Evolutionary conservation across 2,329 filamentous ascomycete species (phyloP).

Genomic region (Penicillium sp.): DNA sequence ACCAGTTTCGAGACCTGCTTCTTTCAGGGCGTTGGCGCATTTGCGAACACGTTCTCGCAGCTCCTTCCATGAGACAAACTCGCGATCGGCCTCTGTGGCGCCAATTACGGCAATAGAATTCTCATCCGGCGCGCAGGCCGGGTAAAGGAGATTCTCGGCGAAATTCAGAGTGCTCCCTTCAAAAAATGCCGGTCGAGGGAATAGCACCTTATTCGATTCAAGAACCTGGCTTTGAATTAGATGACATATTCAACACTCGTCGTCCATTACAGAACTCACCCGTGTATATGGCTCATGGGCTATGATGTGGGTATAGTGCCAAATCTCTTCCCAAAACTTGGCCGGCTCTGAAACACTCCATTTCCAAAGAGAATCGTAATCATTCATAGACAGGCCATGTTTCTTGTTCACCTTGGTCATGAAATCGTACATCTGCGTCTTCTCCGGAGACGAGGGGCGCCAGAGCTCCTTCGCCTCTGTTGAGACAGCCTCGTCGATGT

Average conservation of each 20-base stretch:
- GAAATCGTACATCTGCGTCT: constrained; percentile 71
- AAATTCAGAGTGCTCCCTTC: constrained; percentile 79
- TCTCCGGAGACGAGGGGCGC: constrained; percentile 65
- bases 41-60: constrained; percentile 73
- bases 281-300: constrained; percentile 59
- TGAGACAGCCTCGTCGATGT: constrained; percentile 15
- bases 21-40: constrained; percentile 69
- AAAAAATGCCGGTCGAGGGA: constrained; percentile 86
- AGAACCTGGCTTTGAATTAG: constrained; percentile 57
- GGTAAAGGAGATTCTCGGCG: constrained; percentile 90
- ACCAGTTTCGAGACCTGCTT: constrained; percentile 60
- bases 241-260: background rate
- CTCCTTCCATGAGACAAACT: constrained; percentile 72
- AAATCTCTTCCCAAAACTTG: constrained; percentile 80
- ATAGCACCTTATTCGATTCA: constrained; percentile 67
- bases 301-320: constrained; percentile 76
- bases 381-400: constrained; percentile 60
- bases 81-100: constrained; percentile 69
- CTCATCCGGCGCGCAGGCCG: constrained; percentile 57
- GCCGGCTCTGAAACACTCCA: constrained; percentile 80
- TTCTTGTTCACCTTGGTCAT: constrained; percentile 67
- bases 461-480: constrained; percentile 57
- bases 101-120: constrained; percentile 71
- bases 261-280: constrained; percentile 25
- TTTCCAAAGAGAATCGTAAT: constrained; percentile 72